Evolutionary conservation across 1,284 basidiomycete species (phyloP), one percentile per base, ranked within the genome.

Genomic region (Wallemia mellicola): DNA sequence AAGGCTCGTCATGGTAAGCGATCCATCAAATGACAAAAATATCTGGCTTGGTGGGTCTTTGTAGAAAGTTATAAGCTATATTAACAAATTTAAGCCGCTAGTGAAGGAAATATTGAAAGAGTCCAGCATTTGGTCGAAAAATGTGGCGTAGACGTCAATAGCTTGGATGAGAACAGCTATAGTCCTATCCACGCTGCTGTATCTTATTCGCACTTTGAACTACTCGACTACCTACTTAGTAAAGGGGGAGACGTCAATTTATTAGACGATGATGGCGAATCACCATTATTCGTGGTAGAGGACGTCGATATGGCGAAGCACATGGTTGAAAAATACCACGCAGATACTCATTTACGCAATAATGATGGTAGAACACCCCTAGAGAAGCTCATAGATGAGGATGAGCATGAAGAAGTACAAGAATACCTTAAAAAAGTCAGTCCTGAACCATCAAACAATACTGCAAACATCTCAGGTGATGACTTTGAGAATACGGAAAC

Each of bases 211-310:
- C 66, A 66, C 30, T 24, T 59, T 24, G 62, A 65, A 22, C 63
- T 68, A 57, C 65, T 68, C 19, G 59, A 60, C 26, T 66, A 64
- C 62, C 63, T 68, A 25, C 60, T 67, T 60, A 22, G 62, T 22
- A 58, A 63, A n/a, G 65, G 67, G 15, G 67, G 65, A 48, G 61
- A 68, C 60, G 65, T 68, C 61, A 68, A 68, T 61, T 61, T 65
- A 15, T 60, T 63, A 5, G 67, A 68, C 61, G 63, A 61, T 17
- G 67, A 68, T 57, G 63, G 64, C 56, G 67, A 68, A 22, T 17
- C 38, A n/a, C 38, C 38, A n/a, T n/a, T 48, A 5, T 48, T 48
- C 19, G 38, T 48, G 9, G 38, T n/a, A 5, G 38, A 48, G 38
- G 38, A 48, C 22, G 38, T 3, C 14, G 38, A 48, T 22, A n/a